Conservation (phyloP, 176 grass and related monocot genomes). For the Oryza longistaminata region DNA sequence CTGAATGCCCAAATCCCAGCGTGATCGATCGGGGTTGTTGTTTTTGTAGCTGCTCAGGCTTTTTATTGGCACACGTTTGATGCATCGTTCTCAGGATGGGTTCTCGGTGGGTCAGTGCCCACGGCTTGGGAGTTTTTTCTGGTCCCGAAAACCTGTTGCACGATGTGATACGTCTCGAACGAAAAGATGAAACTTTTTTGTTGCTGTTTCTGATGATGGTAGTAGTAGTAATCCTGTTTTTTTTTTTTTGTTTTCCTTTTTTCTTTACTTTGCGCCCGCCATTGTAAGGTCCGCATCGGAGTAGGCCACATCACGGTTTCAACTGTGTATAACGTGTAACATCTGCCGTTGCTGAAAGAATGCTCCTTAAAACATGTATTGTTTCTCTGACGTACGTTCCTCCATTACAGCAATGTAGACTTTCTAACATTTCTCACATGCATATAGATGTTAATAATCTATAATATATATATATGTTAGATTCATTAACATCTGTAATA, state of each 20-base stretch:
- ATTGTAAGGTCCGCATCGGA: background rate
- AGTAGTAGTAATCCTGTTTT: background rate
- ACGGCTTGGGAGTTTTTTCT: background rate
- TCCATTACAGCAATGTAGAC: no score
- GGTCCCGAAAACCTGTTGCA: background rate
- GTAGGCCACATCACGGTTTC: background rate
- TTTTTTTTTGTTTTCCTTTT: no score
- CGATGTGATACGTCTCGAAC: background rate
- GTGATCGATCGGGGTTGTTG: slow-evolving; percentile 1
- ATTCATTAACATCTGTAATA: no score
- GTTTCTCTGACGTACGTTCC: no score
- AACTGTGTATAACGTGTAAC: background rate
- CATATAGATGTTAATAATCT: no score
- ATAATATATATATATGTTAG: no score
- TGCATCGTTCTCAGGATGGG: background rate
- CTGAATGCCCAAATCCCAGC: slow-evolving; percentile 11
- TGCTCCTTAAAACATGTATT: no score
- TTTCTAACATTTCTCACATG: no score
- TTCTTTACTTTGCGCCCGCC: background rate
- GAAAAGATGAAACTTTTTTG: background rate
- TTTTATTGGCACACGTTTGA: slow-evolving; percentile 10
- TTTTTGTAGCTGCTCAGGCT: background rate
- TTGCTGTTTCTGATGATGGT: background rate
- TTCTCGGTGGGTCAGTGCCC: background rate
- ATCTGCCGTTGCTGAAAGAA: background rate